Percentiles rank a stretch among this genome's conserved stretches.
Conservation (phyloP, 73 alveolate genomes). For the Stentor coeruleus region DNA sequence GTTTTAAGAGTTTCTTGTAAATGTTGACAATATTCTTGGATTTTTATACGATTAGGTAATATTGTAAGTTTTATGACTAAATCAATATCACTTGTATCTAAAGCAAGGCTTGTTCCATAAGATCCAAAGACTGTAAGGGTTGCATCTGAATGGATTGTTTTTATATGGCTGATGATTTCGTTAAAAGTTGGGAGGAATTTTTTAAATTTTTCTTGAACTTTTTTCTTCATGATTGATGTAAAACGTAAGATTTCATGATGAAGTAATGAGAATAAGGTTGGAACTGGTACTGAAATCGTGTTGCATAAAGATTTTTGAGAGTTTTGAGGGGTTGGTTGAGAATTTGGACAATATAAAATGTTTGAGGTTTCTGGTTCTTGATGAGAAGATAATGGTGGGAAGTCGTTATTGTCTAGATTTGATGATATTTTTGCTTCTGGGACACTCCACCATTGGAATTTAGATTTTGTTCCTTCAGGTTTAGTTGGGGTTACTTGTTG, state of each 20-base stretch:
- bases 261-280: too few relatives aligned
- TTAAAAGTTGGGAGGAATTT: too few relatives aligned
- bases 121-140: neutral
- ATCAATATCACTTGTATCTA: conserved; percentile 14
- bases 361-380: too few relatives aligned
- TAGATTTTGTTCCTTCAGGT: neutral
- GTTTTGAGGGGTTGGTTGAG: too few relatives aligned
- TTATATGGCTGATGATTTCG: too few relatives aligned
- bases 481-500: neutral
- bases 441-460: neutral
- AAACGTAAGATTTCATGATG: too few relatives aligned
- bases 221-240: too few relatives aligned
- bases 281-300: too few relatives aligned
- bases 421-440: neutral
- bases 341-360: too few relatives aligned
- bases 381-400: neutral
- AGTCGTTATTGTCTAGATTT: neutral
- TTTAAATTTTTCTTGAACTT: too few relatives aligned
- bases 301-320: too few relatives aligned
- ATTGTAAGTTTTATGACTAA: neutral
- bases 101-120: neutral
- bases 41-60: neutral
- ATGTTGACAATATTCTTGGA: neutral
- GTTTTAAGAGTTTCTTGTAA: neutral
- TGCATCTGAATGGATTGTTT: too few relatives aligned